Evolutionary conservation across 2,329 filamentous ascomycete species (phyloP).

Genomic region (Paecilomyces fulvus): DNA sequence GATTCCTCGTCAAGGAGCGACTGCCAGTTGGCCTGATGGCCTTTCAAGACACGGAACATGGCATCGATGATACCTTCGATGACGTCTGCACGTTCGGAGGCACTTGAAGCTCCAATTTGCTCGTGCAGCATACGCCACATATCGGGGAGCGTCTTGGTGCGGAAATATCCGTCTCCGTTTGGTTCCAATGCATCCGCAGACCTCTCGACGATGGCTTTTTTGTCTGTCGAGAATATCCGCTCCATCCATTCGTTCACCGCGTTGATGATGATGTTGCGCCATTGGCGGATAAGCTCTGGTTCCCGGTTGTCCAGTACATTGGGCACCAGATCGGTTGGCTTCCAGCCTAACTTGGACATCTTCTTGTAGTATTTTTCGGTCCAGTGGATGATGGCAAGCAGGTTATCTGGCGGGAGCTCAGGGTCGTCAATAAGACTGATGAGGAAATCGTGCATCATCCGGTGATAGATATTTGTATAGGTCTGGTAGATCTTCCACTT

Average conservation of each 20-base stretch:
- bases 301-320: constrained; percentile 88
- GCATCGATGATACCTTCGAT: constrained; percentile 92
- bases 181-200: constrained; percentile 73
- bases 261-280: constrained; percentile 88
- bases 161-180: constrained; percentile 83
- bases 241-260: constrained; percentile 98
- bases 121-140: constrained; percentile 98
- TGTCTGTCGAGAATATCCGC: constrained; percentile 76
- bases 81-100: constrained; percentile 79
- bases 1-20: constrained; percentile 81
- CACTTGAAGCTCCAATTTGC: constrained; percentile 75
- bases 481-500: constrained; percentile 94
- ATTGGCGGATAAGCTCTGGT: constrained; percentile 83
- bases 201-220: constrained; percentile 69
- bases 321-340: constrained; percentile 65
- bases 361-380: constrained; percentile 93
- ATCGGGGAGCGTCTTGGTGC: constrained; percentile 83
- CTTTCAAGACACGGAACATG: constrained; percentile 82
- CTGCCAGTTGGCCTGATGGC: constrained; percentile 79
- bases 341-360: constrained; percentile 82
- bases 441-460: constrained; percentile 91
- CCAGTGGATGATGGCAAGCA: constrained; percentile 89
- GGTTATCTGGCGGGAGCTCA: constrained; percentile 74
- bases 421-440: constrained; percentile 74
- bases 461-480: constrained; percentile 85